These are phyloP conservation scores for Leccinum truebloodii DNA, from an alignment of 768 basidiomycete species.

Conservation along the genomic window DNA sequence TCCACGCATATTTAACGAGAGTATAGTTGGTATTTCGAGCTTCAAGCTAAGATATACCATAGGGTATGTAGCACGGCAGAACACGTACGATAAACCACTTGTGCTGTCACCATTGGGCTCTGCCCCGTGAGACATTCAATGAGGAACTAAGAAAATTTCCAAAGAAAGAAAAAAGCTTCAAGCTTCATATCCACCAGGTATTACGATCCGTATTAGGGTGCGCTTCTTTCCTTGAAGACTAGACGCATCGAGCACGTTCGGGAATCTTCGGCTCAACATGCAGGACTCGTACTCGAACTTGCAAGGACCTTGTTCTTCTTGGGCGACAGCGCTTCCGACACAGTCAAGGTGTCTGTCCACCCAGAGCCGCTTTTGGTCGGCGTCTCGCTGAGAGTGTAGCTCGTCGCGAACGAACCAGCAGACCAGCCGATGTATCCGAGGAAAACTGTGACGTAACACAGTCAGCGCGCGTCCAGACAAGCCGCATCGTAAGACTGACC, in stretches of 20 bases:
- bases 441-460: constrained; percentile 35
- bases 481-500: constrained; percentile 32
- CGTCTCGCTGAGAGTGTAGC: constrained; percentile 37
- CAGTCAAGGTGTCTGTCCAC: constrained; percentile 38
- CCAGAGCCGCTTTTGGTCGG: constrained; percentile 32
- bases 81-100: neutral
- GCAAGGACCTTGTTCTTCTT: constrained; percentile 12
- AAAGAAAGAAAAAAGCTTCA: neutral
- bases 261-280: neutral
- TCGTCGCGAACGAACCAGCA: constrained; percentile 52
- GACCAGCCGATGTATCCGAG: constrained; percentile 60
- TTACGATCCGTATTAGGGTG: neutral
- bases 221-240: neutral
- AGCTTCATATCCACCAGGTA: neutral
- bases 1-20: neutral
- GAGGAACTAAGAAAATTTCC: neutral
- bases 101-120: neutral
- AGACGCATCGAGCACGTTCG: neutral
- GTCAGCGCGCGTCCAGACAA: neutral
- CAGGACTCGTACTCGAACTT: neutral
- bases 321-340: constrained; percentile 37
- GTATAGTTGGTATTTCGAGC: neutral
- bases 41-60: neutral
- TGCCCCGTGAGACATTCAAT: neutral
- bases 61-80: neutral